Evolutionary conservation across 225 moss, liverwort and hornwort species (phyloP).

Genomic region (Marchantia paleacea): DNA sequence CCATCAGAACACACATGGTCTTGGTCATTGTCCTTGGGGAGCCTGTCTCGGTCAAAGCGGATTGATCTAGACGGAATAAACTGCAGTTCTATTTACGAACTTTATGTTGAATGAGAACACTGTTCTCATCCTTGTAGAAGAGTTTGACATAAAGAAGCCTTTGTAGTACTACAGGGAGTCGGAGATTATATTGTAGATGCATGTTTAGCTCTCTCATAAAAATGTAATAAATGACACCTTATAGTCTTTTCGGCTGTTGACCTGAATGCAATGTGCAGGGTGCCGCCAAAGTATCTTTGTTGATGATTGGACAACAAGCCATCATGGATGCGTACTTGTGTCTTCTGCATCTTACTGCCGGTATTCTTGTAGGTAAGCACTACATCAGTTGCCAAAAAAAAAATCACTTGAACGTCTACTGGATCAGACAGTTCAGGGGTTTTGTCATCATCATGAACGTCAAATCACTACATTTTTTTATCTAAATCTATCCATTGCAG

Average conservation of each 20-base stretch:
- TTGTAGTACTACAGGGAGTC: no score
- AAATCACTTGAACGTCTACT: neutral
- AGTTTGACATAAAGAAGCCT: no score
- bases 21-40: neutral
- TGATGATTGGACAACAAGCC: conserved; percentile 99
- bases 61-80: neutral
- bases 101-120: no score
- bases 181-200: neutral
- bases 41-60: neutral
- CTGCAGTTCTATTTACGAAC: no score
- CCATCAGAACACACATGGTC: no score
- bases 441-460: neutral
- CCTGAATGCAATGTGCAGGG: conserved; percentile 44
- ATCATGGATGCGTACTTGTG: conserved; percentile 98
- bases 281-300: conserved; percentile 85
- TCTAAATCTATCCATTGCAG: neutral
- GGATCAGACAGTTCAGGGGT: neutral
- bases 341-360: conserved; percentile 95
- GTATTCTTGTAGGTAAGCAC: conserved; percentile 85
- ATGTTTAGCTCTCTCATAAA: no score
- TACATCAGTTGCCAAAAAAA: neutral
- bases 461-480: neutral
- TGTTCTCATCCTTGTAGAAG: no score
- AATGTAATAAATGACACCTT: no score
- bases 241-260: no score